phyloP scores from a whole-genome alignment of 176 grass and related monocot genomes.

The Bothriochloa decipiens region DNA sequence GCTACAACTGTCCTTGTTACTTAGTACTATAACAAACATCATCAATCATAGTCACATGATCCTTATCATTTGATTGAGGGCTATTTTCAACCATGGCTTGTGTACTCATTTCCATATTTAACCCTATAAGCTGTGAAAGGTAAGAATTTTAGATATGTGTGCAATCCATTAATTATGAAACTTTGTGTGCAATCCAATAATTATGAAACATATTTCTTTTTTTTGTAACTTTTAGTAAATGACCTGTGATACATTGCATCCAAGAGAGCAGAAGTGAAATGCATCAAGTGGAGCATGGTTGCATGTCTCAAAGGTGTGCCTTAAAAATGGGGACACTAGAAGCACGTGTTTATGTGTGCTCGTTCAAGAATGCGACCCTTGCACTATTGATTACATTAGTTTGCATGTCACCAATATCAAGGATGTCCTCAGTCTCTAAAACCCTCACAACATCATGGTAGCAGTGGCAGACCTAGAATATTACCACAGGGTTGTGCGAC shows the following conservation, averaged over 20 bases:
- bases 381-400: conserved; percentile 66
- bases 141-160: too few relatives aligned
- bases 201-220: too few relatives aligned
- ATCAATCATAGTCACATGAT: too few relatives aligned
- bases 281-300: conserved; percentile 44
- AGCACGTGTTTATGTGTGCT: conserved; percentile 40
- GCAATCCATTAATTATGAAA: too few relatives aligned
- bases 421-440: conserved; percentile 51
- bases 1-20: too few relatives aligned
- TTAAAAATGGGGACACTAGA: conserved; percentile 4
- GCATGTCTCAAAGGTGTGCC: conserved; percentile 43
- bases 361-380: conserved; percentile 61
- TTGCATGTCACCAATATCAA: conserved; percentile 41
- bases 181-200: too few relatives aligned
- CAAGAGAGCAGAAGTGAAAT: conserved; percentile 41
- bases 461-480: too few relatives aligned
- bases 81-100: not conserved
- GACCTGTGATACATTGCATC: conserved; percentile 52
- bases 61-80: not conserved
- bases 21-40: too few relatives aligned
- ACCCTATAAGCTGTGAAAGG: not conserved
- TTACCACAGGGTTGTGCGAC: too few relatives aligned
- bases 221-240: too few relatives aligned
- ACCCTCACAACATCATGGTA: conserved; percentile 64
- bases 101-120: not conserved